Evolutionary conservation across 2,329 filamentous ascomycete species (phyloP).

Genomic region (Penicillium sp.): DNA sequence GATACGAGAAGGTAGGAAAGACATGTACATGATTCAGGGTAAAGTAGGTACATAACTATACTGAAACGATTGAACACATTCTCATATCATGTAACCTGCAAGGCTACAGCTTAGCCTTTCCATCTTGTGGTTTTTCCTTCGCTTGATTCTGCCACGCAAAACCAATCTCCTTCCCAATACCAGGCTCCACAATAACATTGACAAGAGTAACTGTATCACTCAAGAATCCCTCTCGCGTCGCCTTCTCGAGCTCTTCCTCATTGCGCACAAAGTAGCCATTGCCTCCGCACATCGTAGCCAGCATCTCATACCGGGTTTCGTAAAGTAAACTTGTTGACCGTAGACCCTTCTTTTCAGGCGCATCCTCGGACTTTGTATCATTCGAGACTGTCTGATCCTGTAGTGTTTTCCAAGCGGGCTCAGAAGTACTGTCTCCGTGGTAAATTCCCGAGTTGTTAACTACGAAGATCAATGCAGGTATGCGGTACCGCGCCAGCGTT

Average conservation of each 20-base stretch:
- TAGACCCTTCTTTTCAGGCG: constrained; percentile 40
- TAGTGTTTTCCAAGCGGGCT: constrained; percentile 51
- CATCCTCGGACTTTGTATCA: constrained; percentile 27
- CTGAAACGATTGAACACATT: neutral
- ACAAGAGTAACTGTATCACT: constrained; percentile 55
- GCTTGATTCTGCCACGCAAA: constrained; percentile 41
- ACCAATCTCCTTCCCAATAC: constrained; percentile 47
- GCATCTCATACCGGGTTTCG: constrained; percentile 60
- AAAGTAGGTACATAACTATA: neutral
- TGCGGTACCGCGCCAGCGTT: constrained; percentile 60
- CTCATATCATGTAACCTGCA: neutral
- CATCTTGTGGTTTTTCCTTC: constrained; percentile 26
- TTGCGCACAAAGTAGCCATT: constrained; percentile 58
- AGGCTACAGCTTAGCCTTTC: constrained; percentile 30
- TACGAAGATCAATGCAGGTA: constrained; percentile 61
- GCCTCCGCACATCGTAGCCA: constrained; percentile 61
- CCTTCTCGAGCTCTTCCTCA: constrained; percentile 56
- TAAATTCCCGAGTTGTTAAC: constrained; percentile 62
- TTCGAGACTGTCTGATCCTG: constrained; percentile 47
- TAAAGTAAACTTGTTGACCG: constrained; percentile 58
- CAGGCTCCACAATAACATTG: constrained; percentile 61
- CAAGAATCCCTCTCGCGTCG: constrained; percentile 57
- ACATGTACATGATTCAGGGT: neutral
- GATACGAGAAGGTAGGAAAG: neutral
- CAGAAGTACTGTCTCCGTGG: constrained; percentile 49